Evolutionary conservation across 768 basidiomycete genomes (phyloP).

Genomic region (Trametes punicea): DNA sequence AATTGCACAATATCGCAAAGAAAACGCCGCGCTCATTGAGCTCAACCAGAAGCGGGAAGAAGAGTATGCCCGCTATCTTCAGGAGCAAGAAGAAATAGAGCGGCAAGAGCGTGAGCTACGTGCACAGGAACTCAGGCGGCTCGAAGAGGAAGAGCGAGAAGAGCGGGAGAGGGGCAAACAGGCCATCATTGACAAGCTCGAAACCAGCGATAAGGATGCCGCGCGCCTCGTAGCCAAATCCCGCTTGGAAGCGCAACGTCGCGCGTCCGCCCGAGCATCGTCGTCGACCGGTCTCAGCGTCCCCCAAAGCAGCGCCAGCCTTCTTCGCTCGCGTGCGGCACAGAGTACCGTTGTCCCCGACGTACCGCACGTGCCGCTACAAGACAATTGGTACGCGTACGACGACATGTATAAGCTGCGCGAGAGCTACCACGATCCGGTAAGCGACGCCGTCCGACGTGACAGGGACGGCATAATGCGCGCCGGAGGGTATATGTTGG

Average conservation of each 20-base stretch:
- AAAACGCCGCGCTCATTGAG: constrained; percentile 81
- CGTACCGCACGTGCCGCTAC: constrained; percentile 73
- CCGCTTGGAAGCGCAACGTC: constrained; percentile 59
- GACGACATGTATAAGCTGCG: constrained; percentile 61
- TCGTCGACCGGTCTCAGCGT: constrained; percentile 20
- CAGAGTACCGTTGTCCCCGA: constrained; percentile 69
- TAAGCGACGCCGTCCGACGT: constrained; percentile 71
- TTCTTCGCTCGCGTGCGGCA: constrained; percentile 61
- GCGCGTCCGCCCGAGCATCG: constrained; percentile 53
- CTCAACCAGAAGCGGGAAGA: constrained; percentile 82
- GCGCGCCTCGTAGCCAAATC: constrained; percentile 66
- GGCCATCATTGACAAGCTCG: constrained; percentile 78
- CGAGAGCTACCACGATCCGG: constrained; percentile 63
- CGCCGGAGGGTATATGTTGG: constrained; percentile 76
- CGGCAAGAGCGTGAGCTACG: constrained; percentile 66
- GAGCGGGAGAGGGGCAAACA: constrained; percentile 68
- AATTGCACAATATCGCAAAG: constrained; percentile 71
- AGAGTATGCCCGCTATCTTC: constrained; percentile 65
- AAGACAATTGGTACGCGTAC: constrained; percentile 74
- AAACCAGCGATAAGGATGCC: constrained; percentile 72
- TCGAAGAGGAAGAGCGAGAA: constrained; percentile 74
- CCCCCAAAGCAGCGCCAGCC: constrained; percentile 31
- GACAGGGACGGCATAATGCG: constrained; percentile 78
- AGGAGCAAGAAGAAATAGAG: constrained; percentile 80
- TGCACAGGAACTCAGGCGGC: constrained; percentile 58